A percentile compares a stretch with the other conserved stretches of the same genome.
Conservation (phyloP, 805 yeast species). For the Saccharomycodes ludwigii region DNA sequence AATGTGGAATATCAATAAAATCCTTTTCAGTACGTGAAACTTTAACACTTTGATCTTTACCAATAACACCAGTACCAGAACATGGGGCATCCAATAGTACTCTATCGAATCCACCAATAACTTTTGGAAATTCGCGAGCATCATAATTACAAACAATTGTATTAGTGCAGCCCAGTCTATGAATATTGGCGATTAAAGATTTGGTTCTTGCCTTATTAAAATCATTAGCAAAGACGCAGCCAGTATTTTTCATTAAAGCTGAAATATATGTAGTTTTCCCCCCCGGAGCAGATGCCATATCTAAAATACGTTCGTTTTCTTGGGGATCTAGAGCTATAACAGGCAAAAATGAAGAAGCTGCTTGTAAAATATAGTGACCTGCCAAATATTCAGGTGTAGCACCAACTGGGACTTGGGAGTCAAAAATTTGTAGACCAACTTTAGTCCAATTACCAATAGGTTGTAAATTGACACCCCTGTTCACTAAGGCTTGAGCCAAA, state of each 20-base stretch:
- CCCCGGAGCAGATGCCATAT: constrained; percentile 99
- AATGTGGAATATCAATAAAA: constrained; percentile 90
- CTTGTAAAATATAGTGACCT: constrained; percentile 95
- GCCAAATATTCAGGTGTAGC: constrained; percentile 98
- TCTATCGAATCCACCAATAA: constrained; percentile 96
- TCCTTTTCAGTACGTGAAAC: constrained; percentile 91
- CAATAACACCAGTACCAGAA: constrained; percentile 98
- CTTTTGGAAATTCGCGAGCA: constrained; percentile 96
- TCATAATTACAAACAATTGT: constrained; percentile 95
- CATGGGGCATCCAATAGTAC: constrained; percentile 96
- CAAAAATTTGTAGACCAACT: constrained; percentile 94
- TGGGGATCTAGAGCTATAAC: constrained; percentile 98
- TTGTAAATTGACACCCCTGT: constrained; percentile 93
- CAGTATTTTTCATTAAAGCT: constrained; percentile 96
- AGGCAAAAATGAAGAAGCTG: constrained; percentile 95
- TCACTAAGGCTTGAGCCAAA: constrained; percentile 85
- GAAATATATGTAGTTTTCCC: constrained; percentile 94
- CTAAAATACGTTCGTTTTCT: constrained; percentile 87
- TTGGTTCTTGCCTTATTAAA: constrained; percentile 94
- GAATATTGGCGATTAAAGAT: constrained; percentile 92
- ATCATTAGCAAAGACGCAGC: constrained; percentile 94
- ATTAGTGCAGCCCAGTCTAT: constrained; percentile 91
- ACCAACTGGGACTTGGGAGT: constrained; percentile 98
- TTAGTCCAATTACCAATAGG: constrained; percentile 98
- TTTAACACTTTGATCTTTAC: constrained; percentile 92